Evolutionary conservation across 805 yeast species (phyloP).

Genomic region (Blastobotrys terrestris): DNA sequence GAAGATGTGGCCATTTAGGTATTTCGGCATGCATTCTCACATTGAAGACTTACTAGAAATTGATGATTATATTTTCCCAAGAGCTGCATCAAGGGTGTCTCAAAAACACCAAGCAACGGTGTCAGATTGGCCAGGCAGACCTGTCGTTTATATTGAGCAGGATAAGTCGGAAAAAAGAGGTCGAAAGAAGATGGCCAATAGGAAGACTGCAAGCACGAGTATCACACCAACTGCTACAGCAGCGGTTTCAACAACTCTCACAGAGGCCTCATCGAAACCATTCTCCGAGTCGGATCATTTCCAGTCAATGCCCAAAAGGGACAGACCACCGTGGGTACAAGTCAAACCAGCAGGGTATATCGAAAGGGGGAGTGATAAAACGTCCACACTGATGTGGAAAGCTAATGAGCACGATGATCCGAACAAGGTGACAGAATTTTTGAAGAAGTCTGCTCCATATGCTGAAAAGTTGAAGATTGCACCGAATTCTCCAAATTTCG

Average conservation of each 20-base stretch:
- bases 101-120: constrained; percentile 57
- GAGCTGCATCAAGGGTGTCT: constrained; percentile 74
- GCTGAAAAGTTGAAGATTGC: constrained; percentile 52
- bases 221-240: background rate
- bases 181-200: constrained; percentile 20
- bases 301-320: constrained; percentile 11
- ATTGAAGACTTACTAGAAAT: constrained; percentile 72
- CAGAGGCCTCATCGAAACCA: background rate
- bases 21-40: constrained; percentile 67
- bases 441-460: constrained; percentile 47
- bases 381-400: constrained; percentile 62
- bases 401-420: constrained; percentile 20
- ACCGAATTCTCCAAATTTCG: constrained; percentile 70
- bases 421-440: constrained; percentile 43
- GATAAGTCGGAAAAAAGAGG: constrained; percentile 25
- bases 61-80: constrained; percentile 73
- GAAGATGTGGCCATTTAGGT: constrained; percentile 64
- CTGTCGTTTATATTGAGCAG: constrained; percentile 56
- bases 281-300: background rate
- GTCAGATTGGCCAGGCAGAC: constrained; percentile 59
- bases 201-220: background rate
- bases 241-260: background rate
- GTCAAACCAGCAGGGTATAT: constrained; percentile 74
- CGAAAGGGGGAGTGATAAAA: constrained; percentile 73
- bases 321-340: constrained; percentile 69